A percentile compares a stretch with the other conserved stretches of the same genome.
phyloP scores from a whole-genome alignment of 2,329 filamentous ascomycete species.

The Claviceps sp. region DNA sequence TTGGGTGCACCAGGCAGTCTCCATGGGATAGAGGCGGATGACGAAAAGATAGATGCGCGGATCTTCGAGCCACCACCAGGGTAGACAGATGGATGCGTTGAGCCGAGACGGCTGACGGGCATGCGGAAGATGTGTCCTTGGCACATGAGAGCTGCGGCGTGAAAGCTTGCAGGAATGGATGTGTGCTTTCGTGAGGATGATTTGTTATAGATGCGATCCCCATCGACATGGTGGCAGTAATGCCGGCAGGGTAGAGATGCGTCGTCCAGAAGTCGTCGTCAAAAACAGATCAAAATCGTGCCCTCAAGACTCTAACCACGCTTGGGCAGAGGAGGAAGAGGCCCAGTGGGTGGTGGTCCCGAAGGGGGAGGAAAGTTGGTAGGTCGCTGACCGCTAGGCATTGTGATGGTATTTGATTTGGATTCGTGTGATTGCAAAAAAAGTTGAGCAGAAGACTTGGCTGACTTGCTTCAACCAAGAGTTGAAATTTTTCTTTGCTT shows the following conservation, averaged over 20 bases:
- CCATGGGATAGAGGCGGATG: too few species aligned
- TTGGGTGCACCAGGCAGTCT: too few species aligned
- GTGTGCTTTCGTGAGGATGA: neutral
- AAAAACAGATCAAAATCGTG: neutral
- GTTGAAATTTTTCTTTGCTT: neutral
- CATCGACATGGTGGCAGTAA: neutral
- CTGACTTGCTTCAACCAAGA: neutral
- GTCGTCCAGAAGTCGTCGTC: neutral
- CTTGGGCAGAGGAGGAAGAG: slow-evolving; percentile 53
- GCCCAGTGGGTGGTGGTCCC: slow-evolving; percentile 49
- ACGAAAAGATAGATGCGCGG: too few species aligned
- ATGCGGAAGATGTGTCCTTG: too few species aligned
- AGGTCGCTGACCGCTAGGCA: slow-evolving; percentile 44
- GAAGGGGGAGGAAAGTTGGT: slow-evolving; percentile 56
- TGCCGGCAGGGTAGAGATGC: neutral
- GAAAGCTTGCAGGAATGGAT: neutral
- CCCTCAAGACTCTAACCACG: slow-evolving; percentile 27
- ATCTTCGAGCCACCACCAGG: too few species aligned
- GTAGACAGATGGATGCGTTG: too few species aligned
- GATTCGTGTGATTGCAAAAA: too few species aligned
- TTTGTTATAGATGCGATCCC: neutral
- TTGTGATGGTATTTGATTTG: slow-evolving; percentile 16
- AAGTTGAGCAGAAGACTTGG: too few species aligned
- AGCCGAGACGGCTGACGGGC: too few species aligned
- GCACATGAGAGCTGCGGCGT: neutral